A percentile compares a stretch with the other conserved stretches of the same genome.
Conservation (phyloP, 176 grass and related monocot species). For the Poa annua region DNA sequence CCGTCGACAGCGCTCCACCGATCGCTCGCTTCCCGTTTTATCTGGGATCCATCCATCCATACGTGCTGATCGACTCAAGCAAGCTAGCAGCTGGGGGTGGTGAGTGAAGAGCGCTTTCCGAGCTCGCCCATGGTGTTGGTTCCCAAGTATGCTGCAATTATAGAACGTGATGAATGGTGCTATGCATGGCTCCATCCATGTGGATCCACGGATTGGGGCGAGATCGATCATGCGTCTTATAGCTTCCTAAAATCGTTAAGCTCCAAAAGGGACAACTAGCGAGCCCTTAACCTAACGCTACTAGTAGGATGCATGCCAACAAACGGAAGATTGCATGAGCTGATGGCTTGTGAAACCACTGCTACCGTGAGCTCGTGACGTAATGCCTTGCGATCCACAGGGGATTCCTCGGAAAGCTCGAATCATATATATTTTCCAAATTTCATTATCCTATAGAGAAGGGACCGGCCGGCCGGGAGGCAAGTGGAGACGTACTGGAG, state of each 20-base stretch:
- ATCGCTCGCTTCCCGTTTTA: not conserved
- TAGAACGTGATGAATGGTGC: not conserved
- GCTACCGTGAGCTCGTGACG: not conserved
- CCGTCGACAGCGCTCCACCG: conserved; percentile 28
- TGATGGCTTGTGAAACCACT: no score
- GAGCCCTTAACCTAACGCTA: not conserved
- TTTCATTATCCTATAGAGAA: no score
- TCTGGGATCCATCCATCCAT: conserved; percentile 6
- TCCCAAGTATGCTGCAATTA: conserved; percentile 36
- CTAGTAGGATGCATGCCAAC: not conserved
- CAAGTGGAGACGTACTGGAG: not conserved
- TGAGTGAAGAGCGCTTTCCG: conserved; percentile 35
- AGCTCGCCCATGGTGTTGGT: not conserved
- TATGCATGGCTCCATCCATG: not conserved
- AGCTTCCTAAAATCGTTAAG: not conserved
- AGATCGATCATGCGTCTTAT: not conserved
- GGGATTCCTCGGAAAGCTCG: conserved; percentile 42
- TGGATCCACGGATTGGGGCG: not conserved
- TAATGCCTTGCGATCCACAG: not conserved
- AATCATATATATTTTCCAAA: not conserved
- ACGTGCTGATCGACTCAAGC: not conserved
- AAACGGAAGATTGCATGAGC: no score
- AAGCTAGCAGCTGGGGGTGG: not conserved
- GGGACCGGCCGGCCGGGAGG: not conserved
- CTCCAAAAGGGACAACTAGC: not conserved